These are phyloP conservation scores for Rhododendron kiyosumense DNA, from an alignment of 148 eudicot species.

Conservation along the genomic window DNA sequence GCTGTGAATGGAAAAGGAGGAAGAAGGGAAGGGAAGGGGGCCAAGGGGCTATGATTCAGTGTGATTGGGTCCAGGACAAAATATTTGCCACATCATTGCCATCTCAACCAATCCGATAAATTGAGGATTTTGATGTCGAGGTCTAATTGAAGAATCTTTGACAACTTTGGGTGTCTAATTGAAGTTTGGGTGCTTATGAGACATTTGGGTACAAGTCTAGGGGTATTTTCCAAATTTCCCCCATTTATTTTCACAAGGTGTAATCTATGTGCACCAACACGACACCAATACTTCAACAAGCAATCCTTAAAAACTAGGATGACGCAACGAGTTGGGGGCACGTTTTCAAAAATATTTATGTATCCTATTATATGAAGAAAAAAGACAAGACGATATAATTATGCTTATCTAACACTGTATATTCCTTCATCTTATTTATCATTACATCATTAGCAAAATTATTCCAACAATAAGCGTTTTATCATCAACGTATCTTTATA, in stretches of 20 bases:
- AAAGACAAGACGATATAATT: background rate
- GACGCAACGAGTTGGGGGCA: background rate
- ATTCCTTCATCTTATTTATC: background rate
- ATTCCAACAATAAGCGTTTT: background rate
- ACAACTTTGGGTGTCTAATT: background rate
- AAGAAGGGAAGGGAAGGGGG: background rate
- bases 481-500: background rate
- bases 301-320: background rate
- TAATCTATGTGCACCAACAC: background rate
- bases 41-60: background rate
- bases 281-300: background rate
- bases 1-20: background rate
- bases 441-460: background rate
- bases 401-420: background rate
- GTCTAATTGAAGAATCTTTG: background rate
- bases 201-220: background rate
- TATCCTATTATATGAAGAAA: background rate
- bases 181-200: background rate
- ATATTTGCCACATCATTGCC: background rate
- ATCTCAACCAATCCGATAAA: background rate
- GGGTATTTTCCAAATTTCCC: background rate
- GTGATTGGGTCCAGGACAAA: background rate
- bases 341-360: background rate
- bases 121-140: background rate
- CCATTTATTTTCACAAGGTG: background rate